Percentiles rank a stretch among this genome's conserved stretches.
phyloP scores from a whole-genome alignment of 2,329 filamentous ascomycete species.

The Stagonosporopsis tanaceti region DNA sequence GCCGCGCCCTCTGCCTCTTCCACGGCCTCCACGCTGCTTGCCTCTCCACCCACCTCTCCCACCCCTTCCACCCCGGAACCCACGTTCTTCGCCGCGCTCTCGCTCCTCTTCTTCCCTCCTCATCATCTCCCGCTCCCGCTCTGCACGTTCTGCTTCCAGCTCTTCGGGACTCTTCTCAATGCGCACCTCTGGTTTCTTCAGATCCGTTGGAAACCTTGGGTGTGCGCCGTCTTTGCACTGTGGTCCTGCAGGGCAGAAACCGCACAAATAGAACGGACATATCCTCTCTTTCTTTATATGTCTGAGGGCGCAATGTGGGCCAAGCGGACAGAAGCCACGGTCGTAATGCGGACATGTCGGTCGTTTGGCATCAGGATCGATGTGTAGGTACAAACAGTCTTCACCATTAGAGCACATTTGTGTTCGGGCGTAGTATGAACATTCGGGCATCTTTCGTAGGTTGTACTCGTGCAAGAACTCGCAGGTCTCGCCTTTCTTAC shows the following conservation, averaged over 20 bases:
- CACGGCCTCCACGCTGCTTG: slow-evolving; percentile 41
- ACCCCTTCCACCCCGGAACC: slow-evolving; percentile 40
- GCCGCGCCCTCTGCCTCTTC: slow-evolving; percentile 36
- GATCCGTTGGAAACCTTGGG: slow-evolving; percentile 78
- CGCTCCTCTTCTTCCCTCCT: slow-evolving; percentile 52
- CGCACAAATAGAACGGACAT: slow-evolving; percentile 87
- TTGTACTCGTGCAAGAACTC: slow-evolving; percentile 99
- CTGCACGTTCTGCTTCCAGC: slow-evolving; percentile 65
- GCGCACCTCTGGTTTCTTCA: slow-evolving; percentile 65
- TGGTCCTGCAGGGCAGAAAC: slow-evolving; percentile 89
- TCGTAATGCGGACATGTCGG: slow-evolving; percentile 80
- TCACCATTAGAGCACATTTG: slow-evolving; percentile 97
- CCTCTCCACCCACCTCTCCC: slow-evolving; percentile 47
- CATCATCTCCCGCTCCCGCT: slow-evolving; percentile 58
- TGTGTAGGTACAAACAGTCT: slow-evolving; percentile 92
- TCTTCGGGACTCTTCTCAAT: slow-evolving; percentile 78
- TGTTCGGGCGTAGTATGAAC: slow-evolving; percentile 93
- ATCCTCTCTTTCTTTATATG: slow-evolving; percentile 79
- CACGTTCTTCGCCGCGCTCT: slow-evolving; percentile 47
- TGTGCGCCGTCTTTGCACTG: slow-evolving; percentile 83
- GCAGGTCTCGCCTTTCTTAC: slow-evolving; percentile 96
- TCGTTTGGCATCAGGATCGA: slow-evolving; percentile 78
- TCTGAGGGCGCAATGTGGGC: slow-evolving; percentile 84
- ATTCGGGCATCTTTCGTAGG: slow-evolving; percentile 96
- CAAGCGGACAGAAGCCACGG: slow-evolving; percentile 90